A percentile compares a stretch with the other conserved stretches of the same genome.
phyloP scores from a whole-genome alignment of 768 basidiomycete species.

The Phylloporus rhodoxanthus region DNA sequence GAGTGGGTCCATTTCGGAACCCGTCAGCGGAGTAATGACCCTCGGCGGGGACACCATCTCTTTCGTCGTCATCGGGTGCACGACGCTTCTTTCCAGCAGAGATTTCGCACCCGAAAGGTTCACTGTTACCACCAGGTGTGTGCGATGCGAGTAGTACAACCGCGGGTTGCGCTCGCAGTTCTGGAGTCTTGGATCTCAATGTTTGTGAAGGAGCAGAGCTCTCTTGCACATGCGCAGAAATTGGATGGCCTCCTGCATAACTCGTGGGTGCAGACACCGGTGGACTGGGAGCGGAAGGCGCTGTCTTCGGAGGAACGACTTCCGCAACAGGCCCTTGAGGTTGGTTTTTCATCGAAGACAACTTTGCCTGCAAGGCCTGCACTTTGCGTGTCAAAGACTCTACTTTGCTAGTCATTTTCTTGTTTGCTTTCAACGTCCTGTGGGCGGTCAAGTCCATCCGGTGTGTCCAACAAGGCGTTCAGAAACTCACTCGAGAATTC shows the following conservation, averaged over 20 bases:
- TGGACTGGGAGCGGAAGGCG: slow-evolving; percentile 10
- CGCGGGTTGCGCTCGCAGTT: slow-evolving; percentile 26
- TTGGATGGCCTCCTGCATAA: background rate
- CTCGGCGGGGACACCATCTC: slow-evolving; percentile 55
- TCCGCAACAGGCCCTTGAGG: slow-evolving; percentile 13
- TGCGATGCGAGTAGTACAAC: slow-evolving; percentile 32
- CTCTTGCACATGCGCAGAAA: slow-evolving; percentile 15
- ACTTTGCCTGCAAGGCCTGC: slow-evolving; percentile 63
- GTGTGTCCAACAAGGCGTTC: slow-evolving; percentile 1
- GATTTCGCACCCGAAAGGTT: slow-evolving; percentile 29
- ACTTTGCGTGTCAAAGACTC: slow-evolving; percentile 70
- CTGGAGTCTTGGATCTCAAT: slow-evolving; percentile 50
- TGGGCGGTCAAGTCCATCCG: slow-evolving; percentile 4
- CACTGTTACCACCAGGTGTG: slow-evolving; percentile 41
- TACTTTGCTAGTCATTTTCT: slow-evolving; percentile 64
- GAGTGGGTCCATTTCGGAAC: slow-evolving; percentile 40
- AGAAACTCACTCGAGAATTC: slow-evolving; percentile 57
- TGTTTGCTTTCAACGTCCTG: slow-evolving; percentile 77
- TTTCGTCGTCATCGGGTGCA: slow-evolving; percentile 73
- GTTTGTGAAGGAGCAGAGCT: slow-evolving; percentile 42
- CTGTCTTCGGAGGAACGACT: slow-evolving; percentile 7
- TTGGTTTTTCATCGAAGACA: slow-evolving; percentile 48
- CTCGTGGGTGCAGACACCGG: slow-evolving; percentile 8
- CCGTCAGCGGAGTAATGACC: slow-evolving; percentile 46
- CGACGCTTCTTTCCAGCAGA: slow-evolving; percentile 63